Conservation (phyloP, 768 basidiomycete species). For the Scleroderma citrinum region DNA sequence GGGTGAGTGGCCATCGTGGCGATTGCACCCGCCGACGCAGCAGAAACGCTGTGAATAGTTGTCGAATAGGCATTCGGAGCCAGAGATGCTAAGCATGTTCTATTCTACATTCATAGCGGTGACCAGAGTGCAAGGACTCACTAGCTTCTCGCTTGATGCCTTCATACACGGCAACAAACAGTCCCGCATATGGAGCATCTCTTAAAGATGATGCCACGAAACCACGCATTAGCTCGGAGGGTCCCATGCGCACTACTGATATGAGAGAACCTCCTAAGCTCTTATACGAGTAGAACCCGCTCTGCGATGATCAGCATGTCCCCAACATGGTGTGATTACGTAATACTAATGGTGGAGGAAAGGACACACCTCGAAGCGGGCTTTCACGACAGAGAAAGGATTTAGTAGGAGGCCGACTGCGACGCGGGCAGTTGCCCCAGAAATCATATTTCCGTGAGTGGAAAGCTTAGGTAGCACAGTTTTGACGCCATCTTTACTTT, state of each 20-base stretch:
- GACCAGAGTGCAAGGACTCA: constrained; percentile 27
- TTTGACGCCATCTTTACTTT: constrained; percentile 17
- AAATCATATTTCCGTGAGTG: constrained; percentile 73
- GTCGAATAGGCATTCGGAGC: constrained; percentile 41
- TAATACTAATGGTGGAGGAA: too few species aligned
- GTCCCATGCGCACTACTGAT: constrained; percentile 62
- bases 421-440: constrained; percentile 79
- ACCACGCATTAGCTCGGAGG: constrained; percentile 79
- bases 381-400: constrained; percentile 88
- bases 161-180: constrained; percentile 88
- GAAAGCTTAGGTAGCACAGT: constrained; percentile 70
- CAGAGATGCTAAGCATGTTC: constrained; percentile 30
- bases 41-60: constrained; percentile 56
- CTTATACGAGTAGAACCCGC: constrained; percentile 69
- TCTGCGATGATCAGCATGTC: constrained; percentile 36
- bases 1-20: constrained; percentile 87
- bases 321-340: background rate
- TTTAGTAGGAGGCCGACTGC: constrained; percentile 80
- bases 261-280: constrained; percentile 53
- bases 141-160: constrained; percentile 71
- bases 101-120: constrained; percentile 8
- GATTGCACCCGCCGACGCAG: constrained; percentile 75
- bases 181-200: constrained; percentile 90
- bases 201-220: constrained; percentile 84
- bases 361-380: constrained; percentile 74